These are phyloP conservation scores for Raphidocelis subcapitata DNA, from an alignment of 139 green algal species.

Conservation along the genomic window DNA sequence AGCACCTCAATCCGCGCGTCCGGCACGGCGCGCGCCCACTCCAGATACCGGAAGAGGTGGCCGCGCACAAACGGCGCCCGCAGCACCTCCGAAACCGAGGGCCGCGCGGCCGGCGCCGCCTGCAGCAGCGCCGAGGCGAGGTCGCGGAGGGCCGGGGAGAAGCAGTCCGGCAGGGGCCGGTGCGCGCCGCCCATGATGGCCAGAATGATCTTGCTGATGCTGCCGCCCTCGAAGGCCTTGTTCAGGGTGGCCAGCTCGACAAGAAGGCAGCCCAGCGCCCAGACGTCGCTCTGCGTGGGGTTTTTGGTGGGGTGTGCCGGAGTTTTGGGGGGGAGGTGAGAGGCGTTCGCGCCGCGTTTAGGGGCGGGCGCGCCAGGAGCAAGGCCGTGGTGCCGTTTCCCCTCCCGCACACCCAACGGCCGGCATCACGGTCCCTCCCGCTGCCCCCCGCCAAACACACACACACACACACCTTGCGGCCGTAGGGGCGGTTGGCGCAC, in stretches of 20 bases:
- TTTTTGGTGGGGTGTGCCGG: too few relatives aligned
- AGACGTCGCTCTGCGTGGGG: slow-evolving; percentile 39
- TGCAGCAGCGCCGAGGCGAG: slow-evolving; percentile 29
- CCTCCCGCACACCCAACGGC: too few relatives aligned
- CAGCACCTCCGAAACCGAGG: background rate
- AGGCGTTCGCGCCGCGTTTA: too few relatives aligned
- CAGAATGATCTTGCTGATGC: slow-evolving; percentile 34
- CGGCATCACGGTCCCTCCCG: too few relatives aligned
- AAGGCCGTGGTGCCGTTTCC: too few relatives aligned
- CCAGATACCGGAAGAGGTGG: slow-evolving; percentile 12
- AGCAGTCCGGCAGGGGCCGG: slow-evolving; percentile 16
- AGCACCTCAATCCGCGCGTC: slow-evolving; percentile 19
- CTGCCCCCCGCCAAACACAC: too few relatives aligned
- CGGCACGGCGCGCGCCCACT: slow-evolving; percentile 19
- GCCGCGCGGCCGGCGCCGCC: background rate
- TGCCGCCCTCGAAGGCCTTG: slow-evolving; percentile 42
- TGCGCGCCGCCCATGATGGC: slow-evolving; percentile 38
- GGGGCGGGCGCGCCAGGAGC: too few relatives aligned
- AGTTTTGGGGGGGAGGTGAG: too few relatives aligned
- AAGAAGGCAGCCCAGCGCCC: slow-evolving; percentile 54
- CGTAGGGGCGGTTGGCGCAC: slow-evolving; percentile 33
- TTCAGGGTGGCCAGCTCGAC: slow-evolving; percentile 51
- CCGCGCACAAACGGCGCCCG: too few relatives aligned
- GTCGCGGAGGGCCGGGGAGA: too few relatives aligned
- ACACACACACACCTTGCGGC: slow-evolving; percentile 10